Base-by-base conservation (phyloP, 192 early-diverging fungal species). In the Kappamyces sp. region DNA sequence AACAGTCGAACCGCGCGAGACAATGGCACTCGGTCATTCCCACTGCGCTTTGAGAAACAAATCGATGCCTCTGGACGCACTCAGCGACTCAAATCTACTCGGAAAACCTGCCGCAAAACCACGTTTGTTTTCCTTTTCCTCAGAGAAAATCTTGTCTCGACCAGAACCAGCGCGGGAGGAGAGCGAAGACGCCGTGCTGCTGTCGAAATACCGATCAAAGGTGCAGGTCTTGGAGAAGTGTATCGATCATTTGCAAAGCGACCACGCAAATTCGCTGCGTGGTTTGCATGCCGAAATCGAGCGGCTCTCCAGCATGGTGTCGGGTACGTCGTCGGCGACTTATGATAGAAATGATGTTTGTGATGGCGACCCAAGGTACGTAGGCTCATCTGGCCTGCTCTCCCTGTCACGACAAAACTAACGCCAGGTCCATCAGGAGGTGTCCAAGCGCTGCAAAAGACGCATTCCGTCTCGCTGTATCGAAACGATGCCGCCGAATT, bases 201-300 rank as follows among this genome's bases (percentile, higher is more conserved):
- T n/a, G n/a, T n/a, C 65, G 8, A 70, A 59, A 46, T 15, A 59
- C 29, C 59, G 57, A 59, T 36, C 59, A 8, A 59, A 67, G 9
- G 65, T 80, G 22, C 7, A 52, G 30, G 61, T 61, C 14, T 52
- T 80, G 41, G 78, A 80, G 59, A 65, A 62, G 34, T 71, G 70
- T 5, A 68, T 80, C 14, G 68, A 74, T 51, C 63, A 39, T 32
- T 29, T 77, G 47, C 69, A 80, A 65, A 57, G 57, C 3, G 61
- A 75, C 45, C 78, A 80, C 46, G 32, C 49, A 11, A 40, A 40
- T 1, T 33, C 60, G 36, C 46, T 80, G n/a, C 57, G 46, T 39
- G 72, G 64, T 4, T 47, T 80, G 50, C 78, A 80, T 60, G 59
- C 45, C 30, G 78, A 80, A 49, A 67, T 80, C 42, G 59, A 31